Evolutionary conservation across 345 rosid species (phyloP).

Genomic region (Excoecaria agallocha): DNA sequence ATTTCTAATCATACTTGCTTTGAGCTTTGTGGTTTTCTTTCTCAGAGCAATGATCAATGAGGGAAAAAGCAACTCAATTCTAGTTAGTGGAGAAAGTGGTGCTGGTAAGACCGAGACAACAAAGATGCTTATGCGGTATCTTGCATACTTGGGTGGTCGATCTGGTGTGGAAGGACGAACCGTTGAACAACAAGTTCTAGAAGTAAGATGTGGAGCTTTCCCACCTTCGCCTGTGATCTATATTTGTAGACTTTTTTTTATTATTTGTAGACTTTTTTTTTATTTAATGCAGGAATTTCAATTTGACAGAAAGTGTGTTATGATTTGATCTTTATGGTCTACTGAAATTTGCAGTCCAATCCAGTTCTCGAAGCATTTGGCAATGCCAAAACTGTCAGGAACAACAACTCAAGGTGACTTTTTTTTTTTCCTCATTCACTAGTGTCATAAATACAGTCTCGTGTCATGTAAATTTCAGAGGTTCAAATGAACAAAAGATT

Average conservation of each 20-base stretch:
- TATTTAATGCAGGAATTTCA: slow-evolving; percentile 6
- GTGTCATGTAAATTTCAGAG: background rate
- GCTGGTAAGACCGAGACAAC: slow-evolving; percentile 99
- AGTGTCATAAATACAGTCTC: background rate
- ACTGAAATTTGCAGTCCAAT: slow-evolving; percentile 68
- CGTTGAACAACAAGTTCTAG: slow-evolving; percentile 99
- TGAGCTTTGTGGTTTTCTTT: slow-evolving; percentile 31
- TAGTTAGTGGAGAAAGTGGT: slow-evolving; percentile 99
- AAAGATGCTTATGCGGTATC: slow-evolving; percentile 99
- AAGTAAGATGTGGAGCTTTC: slow-evolving; percentile 53
- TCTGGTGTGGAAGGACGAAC: slow-evolving; percentile 99
- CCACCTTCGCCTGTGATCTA: background rate
- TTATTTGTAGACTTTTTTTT: too few relatives aligned
- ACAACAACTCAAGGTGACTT: slow-evolving; percentile 92
- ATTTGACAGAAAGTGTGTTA: slow-evolving; percentile 19
- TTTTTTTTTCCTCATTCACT: background rate
- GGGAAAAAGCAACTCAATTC: slow-evolving; percentile 99
- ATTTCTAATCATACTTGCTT: slow-evolving; percentile 18
- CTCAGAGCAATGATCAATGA: slow-evolving; percentile 95
- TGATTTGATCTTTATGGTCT: slow-evolving; percentile 29
- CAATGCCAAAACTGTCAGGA: slow-evolving; percentile 96
- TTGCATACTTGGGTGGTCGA: slow-evolving; percentile 97
- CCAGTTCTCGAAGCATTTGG: slow-evolving; percentile 99
- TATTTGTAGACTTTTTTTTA: too few relatives aligned
- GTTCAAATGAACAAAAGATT: background rate